Conservation (phyloP, 1,284 basidiomycete species). For the Pholiota adiposa region DNA sequence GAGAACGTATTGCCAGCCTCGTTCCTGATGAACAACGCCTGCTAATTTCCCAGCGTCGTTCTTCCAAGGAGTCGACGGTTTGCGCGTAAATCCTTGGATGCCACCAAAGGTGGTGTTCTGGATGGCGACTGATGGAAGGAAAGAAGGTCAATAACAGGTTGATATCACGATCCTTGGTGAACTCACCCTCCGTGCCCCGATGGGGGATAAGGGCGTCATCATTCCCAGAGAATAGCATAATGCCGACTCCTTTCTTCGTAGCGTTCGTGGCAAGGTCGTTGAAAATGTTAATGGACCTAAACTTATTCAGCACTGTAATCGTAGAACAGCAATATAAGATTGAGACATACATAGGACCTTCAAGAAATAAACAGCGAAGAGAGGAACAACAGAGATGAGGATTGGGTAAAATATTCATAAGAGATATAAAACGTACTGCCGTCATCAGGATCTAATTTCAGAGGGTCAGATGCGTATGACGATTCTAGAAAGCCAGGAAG, state of each 20-base stretch:
- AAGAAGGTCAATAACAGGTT: conserved; percentile 6
- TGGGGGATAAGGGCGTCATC: conserved; percentile 70
- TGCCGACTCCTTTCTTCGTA: conserved; percentile 47
- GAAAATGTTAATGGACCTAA: conserved; percentile 66
- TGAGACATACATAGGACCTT: conserved; percentile 50
- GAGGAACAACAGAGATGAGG: conserved; percentile 1
- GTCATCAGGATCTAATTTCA: conserved; percentile 12
- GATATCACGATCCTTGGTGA: too few species aligned
- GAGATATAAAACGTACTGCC: conserved; percentile 19
- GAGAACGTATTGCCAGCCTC: conserved; percentile 68
- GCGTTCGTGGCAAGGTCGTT: conserved; percentile 68
- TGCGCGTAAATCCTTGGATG: conserved; percentile 69
- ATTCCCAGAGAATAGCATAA: conserved; percentile 70
- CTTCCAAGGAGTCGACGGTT: conserved; percentile 67
- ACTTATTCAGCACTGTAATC: background rate
- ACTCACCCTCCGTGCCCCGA: conserved; percentile 63
- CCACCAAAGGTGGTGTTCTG: conserved; percentile 81
- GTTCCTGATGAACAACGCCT: conserved; percentile 74
- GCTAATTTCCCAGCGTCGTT: conserved; percentile 62
- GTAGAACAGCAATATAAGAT: background rate
- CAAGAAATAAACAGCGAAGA: background rate
- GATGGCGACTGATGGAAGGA: conserved; percentile 53
- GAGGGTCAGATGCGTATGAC: background rate
- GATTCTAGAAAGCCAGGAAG: background rate
- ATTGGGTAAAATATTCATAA: background rate